A percentile compares a stretch with the other conserved stretches of the same genome.
phyloP scores from a whole-genome alignment of 2,329 filamentous ascomycete genomes.

The Diaporthe capsici region DNA sequence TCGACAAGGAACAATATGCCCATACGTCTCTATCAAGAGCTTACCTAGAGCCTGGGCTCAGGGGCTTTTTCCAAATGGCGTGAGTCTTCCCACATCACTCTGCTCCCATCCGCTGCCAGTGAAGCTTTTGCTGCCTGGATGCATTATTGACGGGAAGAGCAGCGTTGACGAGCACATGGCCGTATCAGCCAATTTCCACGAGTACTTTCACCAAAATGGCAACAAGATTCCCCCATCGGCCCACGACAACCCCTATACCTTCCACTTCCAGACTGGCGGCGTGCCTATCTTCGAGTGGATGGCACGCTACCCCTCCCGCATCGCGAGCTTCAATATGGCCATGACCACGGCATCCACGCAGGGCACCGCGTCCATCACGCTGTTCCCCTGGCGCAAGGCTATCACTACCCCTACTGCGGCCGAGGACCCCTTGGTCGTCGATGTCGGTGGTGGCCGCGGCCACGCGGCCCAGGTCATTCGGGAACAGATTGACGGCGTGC shows the following conservation, averaged over 20 bases:
- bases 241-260: conserved; percentile 1
- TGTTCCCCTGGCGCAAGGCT: conserved; percentile 3
- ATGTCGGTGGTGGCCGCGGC: not conserved
- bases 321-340: not conserved
- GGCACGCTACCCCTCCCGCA: not conserved
- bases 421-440: not conserved
- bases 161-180: conserved; percentile 3
- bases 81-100: not conserved
- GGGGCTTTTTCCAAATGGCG: conserved; percentile 2
- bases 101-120: not conserved
- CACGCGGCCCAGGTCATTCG: not conserved
- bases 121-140: not conserved
- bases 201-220: not conserved
- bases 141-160: not conserved
- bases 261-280: not conserved
- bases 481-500: not conserved
- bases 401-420: not conserved
- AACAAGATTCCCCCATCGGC: not conserved
- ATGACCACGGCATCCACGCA: not conserved
- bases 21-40: not conserved
- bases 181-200: conserved; percentile 2
- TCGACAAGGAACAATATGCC: not conserved
- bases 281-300: conserved; percentile 2
- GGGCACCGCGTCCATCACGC: not conserved
- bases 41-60: not conserved